These are phyloP conservation scores for Hypoxylon crocopeplum DNA, from an alignment of 495 filamentous ascomycete genomes.

Conservation along the genomic window DNA sequence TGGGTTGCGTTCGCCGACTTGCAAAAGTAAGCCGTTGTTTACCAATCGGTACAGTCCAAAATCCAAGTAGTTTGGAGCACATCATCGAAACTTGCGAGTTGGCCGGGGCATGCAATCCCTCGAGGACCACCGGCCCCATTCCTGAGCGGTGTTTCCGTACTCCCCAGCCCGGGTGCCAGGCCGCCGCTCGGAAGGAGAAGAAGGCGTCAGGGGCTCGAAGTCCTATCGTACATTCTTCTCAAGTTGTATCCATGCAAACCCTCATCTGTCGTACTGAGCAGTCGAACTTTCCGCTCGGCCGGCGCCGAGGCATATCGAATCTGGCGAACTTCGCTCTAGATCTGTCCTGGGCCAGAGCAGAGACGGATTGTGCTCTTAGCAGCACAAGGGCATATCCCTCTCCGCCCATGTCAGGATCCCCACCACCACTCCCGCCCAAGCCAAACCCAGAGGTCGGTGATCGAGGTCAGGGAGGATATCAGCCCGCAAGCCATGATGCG, in stretches of 20 bases:
- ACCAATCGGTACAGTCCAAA: conserved; percentile 15
- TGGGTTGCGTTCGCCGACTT: conserved; percentile 10
- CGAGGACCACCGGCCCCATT: conserved; percentile 8
- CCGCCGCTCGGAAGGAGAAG: conserved; percentile 28
- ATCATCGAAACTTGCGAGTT: conserved; percentile 16
- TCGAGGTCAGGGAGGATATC: conserved; percentile 60
- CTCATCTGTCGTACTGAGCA: conserved; percentile 51
- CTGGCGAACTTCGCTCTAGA: conserved; percentile 73
- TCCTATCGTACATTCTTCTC: conserved; percentile 36
- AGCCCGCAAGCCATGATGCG: conserved; percentile 54
- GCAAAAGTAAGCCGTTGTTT: conserved; percentile 22
- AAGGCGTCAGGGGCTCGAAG: conserved; percentile 38
- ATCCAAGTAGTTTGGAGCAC: conserved; percentile 5
- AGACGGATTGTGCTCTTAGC: conserved; percentile 68
- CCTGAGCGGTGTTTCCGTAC: conserved; percentile 25
- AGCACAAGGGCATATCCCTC: conserved; percentile 70
- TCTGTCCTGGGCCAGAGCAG: conserved; percentile 70
- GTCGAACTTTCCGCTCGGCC: conserved; percentile 60
- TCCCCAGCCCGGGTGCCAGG: conserved; percentile 16
- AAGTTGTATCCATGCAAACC: conserved; percentile 56
- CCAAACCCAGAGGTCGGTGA: conserved; percentile 65
- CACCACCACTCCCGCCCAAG: conserved; percentile 70
- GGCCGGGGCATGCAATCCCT: conserved; percentile 23
- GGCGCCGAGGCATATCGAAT: conserved; percentile 67
- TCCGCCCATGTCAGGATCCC: conserved; percentile 87